Base-by-base conservation (phyloP, 1,139 yeast species). In the Keqinozyma sinolaborantium region DNA sequence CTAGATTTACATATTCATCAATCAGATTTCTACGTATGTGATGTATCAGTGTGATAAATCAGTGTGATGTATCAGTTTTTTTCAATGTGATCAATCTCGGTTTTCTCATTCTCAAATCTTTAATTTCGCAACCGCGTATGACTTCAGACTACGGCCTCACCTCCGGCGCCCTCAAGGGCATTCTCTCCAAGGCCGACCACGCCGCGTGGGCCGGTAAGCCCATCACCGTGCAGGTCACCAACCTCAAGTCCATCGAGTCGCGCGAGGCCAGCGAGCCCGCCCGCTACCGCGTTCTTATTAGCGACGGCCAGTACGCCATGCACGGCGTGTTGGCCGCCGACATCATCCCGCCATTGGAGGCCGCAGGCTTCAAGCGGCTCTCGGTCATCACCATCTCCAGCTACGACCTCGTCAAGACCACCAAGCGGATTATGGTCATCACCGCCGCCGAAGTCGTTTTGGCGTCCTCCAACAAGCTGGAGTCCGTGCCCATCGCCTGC, bases 301-400 rank as follows among this genome's bases (percentile, higher is more conserved):
- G 77, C 32, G 94, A 83, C 56, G 90, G 92, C 16, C 60, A 58
- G 14, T 78, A 70, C 51, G 64, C 71, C 25, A 66, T 79, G 36
- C 85, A 83, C 47, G 85, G 84, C 2, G 70, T 83, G 31, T 67
- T 82, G 44, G 81, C 81, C 47, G 80, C 81, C 31, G 68, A 66
- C 26, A 72, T 78, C 41, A 73, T 74, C 33, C 62, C 69, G 4
- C 67, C 72, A 42, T 70, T 78, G 35, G 73, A 70, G 38, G 53
- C 64, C 28, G 58, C 70, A 41, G 72, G 75, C 10, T 64, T 66
- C 40, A 42, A 53, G 39, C 49, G 60, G 35, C 47, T 51, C 36
- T 58, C 65, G 24, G 48, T 65, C 24, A 53, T 68, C 25, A 52
- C 53, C 31, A 53, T 68, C 33, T 63, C 60, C 33, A 60, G 60